phyloP scores from a whole-genome alignment of 345 rosid species.

The Aurinia saxatilis region DNA sequence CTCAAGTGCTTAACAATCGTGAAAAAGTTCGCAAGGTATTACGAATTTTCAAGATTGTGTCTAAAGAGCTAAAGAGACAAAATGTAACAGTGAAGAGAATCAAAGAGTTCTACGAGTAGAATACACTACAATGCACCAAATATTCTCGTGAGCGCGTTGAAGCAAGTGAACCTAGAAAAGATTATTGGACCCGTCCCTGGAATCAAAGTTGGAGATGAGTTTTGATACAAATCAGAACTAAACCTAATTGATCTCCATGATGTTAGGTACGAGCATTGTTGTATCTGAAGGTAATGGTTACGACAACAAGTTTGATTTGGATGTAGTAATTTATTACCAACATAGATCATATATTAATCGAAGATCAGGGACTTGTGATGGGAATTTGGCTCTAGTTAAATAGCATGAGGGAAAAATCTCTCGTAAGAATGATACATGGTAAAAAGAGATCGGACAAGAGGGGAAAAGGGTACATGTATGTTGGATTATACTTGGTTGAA shows the following conservation, averaged over 20 bases:
- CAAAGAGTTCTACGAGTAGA: not conserved
- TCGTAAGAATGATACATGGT: slow-evolving; percentile 78
- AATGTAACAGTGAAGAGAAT: not conserved
- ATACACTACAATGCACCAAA: not conserved
- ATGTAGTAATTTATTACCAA: slow-evolving; percentile 46
- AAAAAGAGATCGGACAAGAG: slow-evolving; percentile 8
- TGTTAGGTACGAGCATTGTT: slow-evolving; percentile 63
- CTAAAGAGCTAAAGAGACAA: too few relatives aligned
- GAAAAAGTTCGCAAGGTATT: too few relatives aligned
- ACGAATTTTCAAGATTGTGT: too few relatives aligned
- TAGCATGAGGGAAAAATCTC: slow-evolving; percentile 38
- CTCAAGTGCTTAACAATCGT: too few relatives aligned
- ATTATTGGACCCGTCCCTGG: too few relatives aligned
- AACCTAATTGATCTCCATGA: slow-evolving; percentile 62
- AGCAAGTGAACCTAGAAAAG: slow-evolving; percentile 31
- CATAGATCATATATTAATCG: too few relatives aligned
- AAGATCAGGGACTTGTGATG: slow-evolving; percentile 66
- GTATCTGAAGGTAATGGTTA: slow-evolving; percentile 68
- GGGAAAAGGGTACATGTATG: slow-evolving; percentile 47
- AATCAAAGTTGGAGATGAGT: too few relatives aligned
- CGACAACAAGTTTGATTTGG: slow-evolving; percentile 37
- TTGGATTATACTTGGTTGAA: slow-evolving; percentile 70
- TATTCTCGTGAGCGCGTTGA: not conserved
- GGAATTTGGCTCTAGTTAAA: slow-evolving; percentile 70
- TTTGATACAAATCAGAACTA: too few relatives aligned